phyloP scores from a whole-genome alignment of 2,329 filamentous ascomycete species.

The Tympanopsis confertula region DNA sequence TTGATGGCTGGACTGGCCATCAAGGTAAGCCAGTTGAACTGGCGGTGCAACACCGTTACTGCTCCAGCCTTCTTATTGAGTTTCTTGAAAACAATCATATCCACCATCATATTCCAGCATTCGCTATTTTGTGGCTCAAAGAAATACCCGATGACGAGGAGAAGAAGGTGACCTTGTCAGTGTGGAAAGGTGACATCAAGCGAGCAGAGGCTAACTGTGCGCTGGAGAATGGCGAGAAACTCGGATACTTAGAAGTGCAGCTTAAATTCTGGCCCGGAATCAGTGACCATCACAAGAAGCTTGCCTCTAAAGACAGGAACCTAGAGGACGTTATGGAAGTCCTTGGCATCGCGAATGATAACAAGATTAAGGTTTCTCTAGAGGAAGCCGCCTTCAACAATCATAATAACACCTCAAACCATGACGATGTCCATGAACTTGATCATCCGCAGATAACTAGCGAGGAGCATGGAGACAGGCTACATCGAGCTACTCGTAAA shows the following conservation, averaged over 20 bases:
- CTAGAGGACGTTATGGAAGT: conserved; percentile 51
- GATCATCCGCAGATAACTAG: no score
- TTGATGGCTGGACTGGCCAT: no score
- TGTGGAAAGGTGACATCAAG: conserved; percentile 57
- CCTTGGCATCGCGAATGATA: conserved; percentile 46
- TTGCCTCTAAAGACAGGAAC: conserved; percentile 37
- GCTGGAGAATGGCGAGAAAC: conserved; percentile 39
- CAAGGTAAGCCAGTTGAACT: no score
- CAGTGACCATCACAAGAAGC: conserved; percentile 42
- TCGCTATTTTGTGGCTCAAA: conserved; percentile 56
- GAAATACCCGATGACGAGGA: conserved; percentile 60
- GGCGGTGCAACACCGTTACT: no score
- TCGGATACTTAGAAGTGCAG: conserved; percentile 45
- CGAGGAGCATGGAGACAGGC: no score
- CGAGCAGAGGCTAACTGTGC: conserved; percentile 35
- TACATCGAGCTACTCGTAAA: no score
- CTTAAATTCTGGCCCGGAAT: conserved; percentile 51
- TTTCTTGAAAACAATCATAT: no score
- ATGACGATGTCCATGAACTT: not conserved
- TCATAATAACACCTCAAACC: not conserved
- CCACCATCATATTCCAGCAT: no score
- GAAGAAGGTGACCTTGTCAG: conserved; percentile 39
- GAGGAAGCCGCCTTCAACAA: conserved; percentile 8
- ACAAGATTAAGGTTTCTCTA: conserved; percentile 32
- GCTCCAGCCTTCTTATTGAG: no score